Conservation (phyloP, 1,284 basidiomycete species). For the Heterobasidion occidentale region DNA sequence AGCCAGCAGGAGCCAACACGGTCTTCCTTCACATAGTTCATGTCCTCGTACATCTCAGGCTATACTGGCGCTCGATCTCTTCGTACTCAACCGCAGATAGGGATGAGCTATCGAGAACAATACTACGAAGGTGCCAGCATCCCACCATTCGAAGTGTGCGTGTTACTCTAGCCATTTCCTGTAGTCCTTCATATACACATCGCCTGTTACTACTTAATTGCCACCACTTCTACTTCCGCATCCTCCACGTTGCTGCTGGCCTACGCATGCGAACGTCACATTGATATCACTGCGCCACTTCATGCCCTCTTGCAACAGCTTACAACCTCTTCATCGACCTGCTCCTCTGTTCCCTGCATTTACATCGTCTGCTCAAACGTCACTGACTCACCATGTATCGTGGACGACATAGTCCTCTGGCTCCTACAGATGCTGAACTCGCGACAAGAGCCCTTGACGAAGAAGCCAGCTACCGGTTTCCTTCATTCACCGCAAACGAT, state of each 20-base stretch:
- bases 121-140: slow-evolving; percentile 9
- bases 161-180: slow-evolving; percentile 4
- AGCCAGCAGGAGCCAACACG: not conserved
- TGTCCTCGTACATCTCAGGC: not conserved
- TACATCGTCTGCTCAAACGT: no score
- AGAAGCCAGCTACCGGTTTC: slow-evolving; percentile 60
- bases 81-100: not conserved
- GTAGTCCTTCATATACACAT: not conserved
- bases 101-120: slow-evolving; percentile 8
- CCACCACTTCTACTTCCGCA: not conserved
- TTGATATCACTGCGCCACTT: not conserved
- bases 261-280: not conserved
- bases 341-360: no score
- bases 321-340: no score
- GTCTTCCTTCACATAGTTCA: not conserved
- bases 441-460: slow-evolving; percentile 63
- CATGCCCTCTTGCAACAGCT: no score
- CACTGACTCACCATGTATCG: slow-evolving; percentile 29
- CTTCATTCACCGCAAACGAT: slow-evolving; percentile 65
- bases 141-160: slow-evolving; percentile 12
- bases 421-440: slow-evolving; percentile 61
- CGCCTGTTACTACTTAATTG: not conserved
- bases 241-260: not conserved
- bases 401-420: slow-evolving; percentile 46
- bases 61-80: not conserved